Base-by-base conservation (phyloP, 106 monocot species). In the Dendrobium officinale region DNA sequence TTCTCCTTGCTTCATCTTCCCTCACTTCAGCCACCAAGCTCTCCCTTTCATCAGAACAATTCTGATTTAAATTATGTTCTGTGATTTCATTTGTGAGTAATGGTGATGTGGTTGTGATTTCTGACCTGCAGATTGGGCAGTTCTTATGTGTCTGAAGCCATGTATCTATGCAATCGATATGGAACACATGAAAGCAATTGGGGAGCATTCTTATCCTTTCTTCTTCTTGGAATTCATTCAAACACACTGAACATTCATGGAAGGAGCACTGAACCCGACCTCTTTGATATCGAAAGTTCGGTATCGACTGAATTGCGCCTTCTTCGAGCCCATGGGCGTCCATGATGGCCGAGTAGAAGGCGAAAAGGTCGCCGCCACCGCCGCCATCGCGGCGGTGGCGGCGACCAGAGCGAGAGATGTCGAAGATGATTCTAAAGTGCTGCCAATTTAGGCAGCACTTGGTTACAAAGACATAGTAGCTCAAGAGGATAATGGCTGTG, bases 101-200 rank as follows among this genome's bases (percentile, higher is more conserved):
- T 4, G 72, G 29, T 11, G 72, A n/a, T 37, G 72, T 15, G 72
- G 31, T 37, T 15, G 31, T 72, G 27, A 72, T n/a, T 15, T 72
- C 72, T 27, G 33, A 72, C 33, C 72, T n/a, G 72, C 72, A 89
- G 51, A 89, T 82, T 1, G 89, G 89, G 80, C 89, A 89, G 70
- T 84, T 89, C 29, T 84, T 77, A 42, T 86, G 83, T 45, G 78
- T 59, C 29, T 82, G 86, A 45, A 89, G 82, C 89, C 89, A 89
- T 17, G 66, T 74, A 58, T 89, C 86, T 17, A 89, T 84, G 81
- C 89, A 89, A 42, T 86, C 89, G 0, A 89, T 83, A n/a, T 89
- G 89, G 82, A 89, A 89, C 59, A 55, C 67, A n/a, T 89, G 89
- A 70, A 77, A 59, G 80, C 89, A 89, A 44, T 58, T 67, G 33